Evolutionary conservation across 768 basidiomycete genomes (phyloP).

Genomic region (Pisolithus albus): DNA sequence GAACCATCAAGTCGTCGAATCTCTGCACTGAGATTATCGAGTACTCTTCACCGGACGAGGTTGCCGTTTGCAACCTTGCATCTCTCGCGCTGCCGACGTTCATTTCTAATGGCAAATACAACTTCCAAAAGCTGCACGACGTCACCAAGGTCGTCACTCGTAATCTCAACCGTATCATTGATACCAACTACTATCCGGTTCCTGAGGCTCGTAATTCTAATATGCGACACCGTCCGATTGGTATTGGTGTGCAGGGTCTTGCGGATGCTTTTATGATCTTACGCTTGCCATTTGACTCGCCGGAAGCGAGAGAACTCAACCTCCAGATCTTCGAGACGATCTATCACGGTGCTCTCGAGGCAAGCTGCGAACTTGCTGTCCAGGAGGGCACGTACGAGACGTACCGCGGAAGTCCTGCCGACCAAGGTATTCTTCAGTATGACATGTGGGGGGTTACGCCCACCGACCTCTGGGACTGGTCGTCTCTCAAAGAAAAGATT

Average conservation of each 20-base stretch:
- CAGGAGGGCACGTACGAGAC: constrained; percentile 80
- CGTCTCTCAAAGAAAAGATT: constrained; percentile 78
- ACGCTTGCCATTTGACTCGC: constrained; percentile 91
- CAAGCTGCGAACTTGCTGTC: constrained; percentile 81
- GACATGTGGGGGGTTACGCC: constrained; percentile 95
- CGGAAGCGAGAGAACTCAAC: constrained; percentile 81
- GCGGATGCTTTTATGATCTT: constrained; percentile 98
- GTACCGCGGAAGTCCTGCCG: constrained; percentile 87
- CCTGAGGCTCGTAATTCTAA: constrained; percentile 88
- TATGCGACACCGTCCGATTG: constrained; percentile 96
- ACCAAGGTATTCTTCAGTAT: constrained; percentile 82
- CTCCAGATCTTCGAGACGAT: constrained; percentile 98
- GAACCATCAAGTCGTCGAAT: constrained; percentile 99
- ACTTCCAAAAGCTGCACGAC: constrained; percentile 93
- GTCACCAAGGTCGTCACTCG: constrained; percentile 87
- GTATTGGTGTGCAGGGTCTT: constrained; percentile 95
- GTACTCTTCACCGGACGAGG: constrained; percentile 95
- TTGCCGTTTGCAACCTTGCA: constrained; percentile 97
- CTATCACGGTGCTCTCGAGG: constrained; percentile 91
- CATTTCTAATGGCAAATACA: constrained; percentile 74
- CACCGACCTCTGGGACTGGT: constrained; percentile 92
- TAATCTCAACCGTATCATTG: constrained; percentile 94
- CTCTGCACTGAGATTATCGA: constrained; percentile 99
- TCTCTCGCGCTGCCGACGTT: constrained; percentile 93
- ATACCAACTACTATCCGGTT: constrained; percentile 92